Conservation (phyloP, 2,329 filamentous ascomycete species). For the Lachnellula subtilissima region DNA sequence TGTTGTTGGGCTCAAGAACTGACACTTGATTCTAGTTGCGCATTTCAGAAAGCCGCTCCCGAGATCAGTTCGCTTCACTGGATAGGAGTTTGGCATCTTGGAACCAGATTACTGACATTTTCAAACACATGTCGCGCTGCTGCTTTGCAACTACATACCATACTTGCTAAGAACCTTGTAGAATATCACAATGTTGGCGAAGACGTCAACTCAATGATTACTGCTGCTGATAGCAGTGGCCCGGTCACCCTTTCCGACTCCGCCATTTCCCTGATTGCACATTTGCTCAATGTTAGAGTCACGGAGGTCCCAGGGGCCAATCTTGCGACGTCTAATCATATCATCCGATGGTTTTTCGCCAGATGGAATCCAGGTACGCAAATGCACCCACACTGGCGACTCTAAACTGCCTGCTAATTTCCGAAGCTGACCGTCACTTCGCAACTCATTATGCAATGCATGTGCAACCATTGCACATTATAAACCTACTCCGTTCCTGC, state of each 20-base stretch:
- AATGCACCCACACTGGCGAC: not conserved
- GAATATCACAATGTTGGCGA: slow-evolving; percentile 63
- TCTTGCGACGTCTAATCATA: slow-evolving; percentile 61
- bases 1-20: slow-evolving; percentile 2
- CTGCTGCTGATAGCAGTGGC: slow-evolving; percentile 74
- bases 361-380: slow-evolving; percentile 75
- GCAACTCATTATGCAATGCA: slow-evolving; percentile 60
- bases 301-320: slow-evolving; percentile 64
- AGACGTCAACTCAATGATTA: slow-evolving; percentile 66
- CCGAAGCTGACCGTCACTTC: slow-evolving; percentile 59
- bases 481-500: slow-evolving; percentile 65
- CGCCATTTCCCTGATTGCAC: slow-evolving; percentile 66
- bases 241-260: slow-evolving; percentile 77
- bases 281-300: slow-evolving; percentile 61
- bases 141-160: slow-evolving; percentile 60
- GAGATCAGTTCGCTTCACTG: slow-evolving; percentile 47
- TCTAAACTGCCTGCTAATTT: slow-evolving; percentile 9
- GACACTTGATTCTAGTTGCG: slow-evolving; percentile 38
- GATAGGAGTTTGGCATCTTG: slow-evolving; percentile 71
- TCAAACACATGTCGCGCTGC: slow-evolving; percentile 70
- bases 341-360: slow-evolving; percentile 76
- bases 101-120: slow-evolving; percentile 65
- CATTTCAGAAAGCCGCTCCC: slow-evolving; percentile 38
- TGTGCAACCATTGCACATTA: slow-evolving; percentile 59
- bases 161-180: slow-evolving; percentile 63